Evolutionary conservation across 208 protist species (phyloP), one percentile per base, ranked within the genome.

Genomic region (Wallacemonas rigidus): DNA sequence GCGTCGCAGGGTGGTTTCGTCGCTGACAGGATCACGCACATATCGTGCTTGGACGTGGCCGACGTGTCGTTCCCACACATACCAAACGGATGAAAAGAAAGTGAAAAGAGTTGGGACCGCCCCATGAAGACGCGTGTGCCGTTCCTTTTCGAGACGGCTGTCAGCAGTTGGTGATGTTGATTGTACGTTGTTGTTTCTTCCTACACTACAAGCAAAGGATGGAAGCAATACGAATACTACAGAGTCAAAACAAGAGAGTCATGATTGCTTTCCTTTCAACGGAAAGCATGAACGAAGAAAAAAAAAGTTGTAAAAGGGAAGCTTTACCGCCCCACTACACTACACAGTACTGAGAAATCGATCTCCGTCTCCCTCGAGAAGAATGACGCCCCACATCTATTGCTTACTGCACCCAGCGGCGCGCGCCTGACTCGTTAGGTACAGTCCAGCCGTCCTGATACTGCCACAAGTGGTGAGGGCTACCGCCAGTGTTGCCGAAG

Each of bases 361-460:
- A 60, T 35, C 5, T 1, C 53, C 36, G 36, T 15, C 54, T 57
- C 39, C 17, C 63, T 55, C 26, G 26, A 26, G 26, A 26, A 26
- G 26, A 26, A 0, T 26, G 26, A 26, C 26, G 26, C 26, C 26
- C 26, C 26, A 26, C 26, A 26, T 26, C 26, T 61, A 3, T 56
- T 63, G 17, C 45, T 80, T 90, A 96, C 35, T 91, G 84, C 2
- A 71, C 68, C 88, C 89, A 96, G 26, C 92, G 83, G 11, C 87
- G 84, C 2, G 79, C 92, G 50, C 92, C 92, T 48, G 88, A 94
- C 83, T 91, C 89, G 79, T 96, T 96, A 17, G 87, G 92, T 63
- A 96, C 88, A n/a, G 71, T 87, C 90, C 92, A 96, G 45, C 92
- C 92, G 68, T 96, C 92, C 73, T 96, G 92, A 74, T 87, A 93